Evolutionary conservation across 345 rosid species (phyloP).

Genomic region (Populus nigra): DNA sequence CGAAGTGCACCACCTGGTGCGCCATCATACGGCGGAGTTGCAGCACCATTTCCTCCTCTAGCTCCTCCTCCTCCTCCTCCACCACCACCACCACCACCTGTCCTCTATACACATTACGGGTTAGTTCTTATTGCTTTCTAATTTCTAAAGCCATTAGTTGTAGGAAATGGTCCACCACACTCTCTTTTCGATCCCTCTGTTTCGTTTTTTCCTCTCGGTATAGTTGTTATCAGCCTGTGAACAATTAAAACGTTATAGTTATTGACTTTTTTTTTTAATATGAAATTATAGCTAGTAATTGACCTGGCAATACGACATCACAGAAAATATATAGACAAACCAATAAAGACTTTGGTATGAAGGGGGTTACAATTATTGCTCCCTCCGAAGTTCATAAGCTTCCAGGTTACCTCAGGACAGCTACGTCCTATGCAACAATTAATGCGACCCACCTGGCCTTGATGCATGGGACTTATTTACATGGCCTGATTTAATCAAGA

Average conservation of each 20-base stretch:
- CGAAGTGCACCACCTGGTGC: conserved; percentile 34
- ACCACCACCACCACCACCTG: conserved; percentile 40
- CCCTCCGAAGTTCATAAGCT: background rate
- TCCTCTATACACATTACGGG: conserved; percentile 59
- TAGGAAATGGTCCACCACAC: conserved; percentile 28
- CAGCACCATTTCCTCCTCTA: conserved; percentile 33
- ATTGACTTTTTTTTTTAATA: too few species aligned
- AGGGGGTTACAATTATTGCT: background rate
- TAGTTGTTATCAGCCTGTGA: conserved; percentile 20
- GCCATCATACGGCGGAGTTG: conserved; percentile 50
- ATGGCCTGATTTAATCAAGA: background rate
- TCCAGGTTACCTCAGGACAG: conserved; percentile 3
- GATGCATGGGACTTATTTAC: background rate
- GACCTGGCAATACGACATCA: background rate
- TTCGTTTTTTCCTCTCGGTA: background rate
- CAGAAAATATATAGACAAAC: background rate
- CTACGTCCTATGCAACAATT: background rate
- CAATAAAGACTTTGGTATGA: background rate
- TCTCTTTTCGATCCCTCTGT: background rate
- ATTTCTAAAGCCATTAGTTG: background rate
- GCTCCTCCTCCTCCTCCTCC: conserved; percentile 26
- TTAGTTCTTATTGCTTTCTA: conserved; percentile 29
- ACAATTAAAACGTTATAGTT: background rate
- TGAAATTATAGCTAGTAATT: too few species aligned
- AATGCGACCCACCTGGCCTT: background rate